Base-by-base conservation (phyloP, 2,329 filamentous ascomycete genomes). In the Diaporthe helianthi region DNA sequence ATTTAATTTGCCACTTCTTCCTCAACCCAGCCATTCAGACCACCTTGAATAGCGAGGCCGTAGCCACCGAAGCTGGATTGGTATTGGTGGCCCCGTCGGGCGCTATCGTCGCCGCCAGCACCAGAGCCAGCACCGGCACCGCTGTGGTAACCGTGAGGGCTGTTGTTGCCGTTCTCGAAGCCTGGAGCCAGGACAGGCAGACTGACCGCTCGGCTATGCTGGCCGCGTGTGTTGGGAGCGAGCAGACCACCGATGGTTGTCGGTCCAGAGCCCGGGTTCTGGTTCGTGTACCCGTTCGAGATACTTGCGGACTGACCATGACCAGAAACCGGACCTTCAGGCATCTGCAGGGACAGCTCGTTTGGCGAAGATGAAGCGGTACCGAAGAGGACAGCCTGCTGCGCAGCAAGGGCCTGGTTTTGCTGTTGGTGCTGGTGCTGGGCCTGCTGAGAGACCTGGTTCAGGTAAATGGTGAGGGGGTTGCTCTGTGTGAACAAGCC, bases 391-490 rank as follows among this genome's bases (percentile, higher is more conserved):
- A 92, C 90, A 54, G 90, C 90, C 79, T 97, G 93, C 76, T 96
- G 93, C 41, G 89, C 90, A 68, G 87, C 87, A 74, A 93, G 85
- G 49, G 89, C 86, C 72, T 92, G 89, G 66, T 92, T 88, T 73
- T 94, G 90, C 73, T 93, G 90, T 38, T 91, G 86, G 71, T 93
- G 92, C n/a, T 69, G 67, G 19, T 69, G 87, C 73, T 93, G 91
- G 19, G 88, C 87, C 76, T 92, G 89, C 71, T 91, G 88, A 26
- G 90, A 90, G 33, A 95, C 88, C 77, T 97, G 93, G 80, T 90
- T 95, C 70, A 98, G 86, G 78, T 98, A 98, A 89, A 98, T 90
- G 29, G 94, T 97, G 79, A 98, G 81, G 0, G 95, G 95, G 79
- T 98, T 98, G 83, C 89, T 95, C 76, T 85, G 91, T 64, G 89